phyloP scores from a whole-genome alignment of 345 rosid species.

The Eucalyptus erythrocorys region DNA sequence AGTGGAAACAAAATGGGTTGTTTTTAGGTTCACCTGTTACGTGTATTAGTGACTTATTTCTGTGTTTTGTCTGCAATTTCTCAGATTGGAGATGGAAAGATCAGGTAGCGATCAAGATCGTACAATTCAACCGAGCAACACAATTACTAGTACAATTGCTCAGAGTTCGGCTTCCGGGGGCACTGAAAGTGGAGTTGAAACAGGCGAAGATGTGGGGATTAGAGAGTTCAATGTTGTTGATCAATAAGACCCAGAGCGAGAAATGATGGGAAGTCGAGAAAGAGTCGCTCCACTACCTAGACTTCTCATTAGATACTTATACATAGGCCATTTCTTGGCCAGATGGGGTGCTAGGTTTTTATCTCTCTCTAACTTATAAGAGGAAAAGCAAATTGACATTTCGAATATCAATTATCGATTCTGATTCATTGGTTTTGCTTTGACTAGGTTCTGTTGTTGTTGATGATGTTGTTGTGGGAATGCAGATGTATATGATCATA shows the following conservation, averaged over 20 bases:
- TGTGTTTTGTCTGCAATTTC: too few species aligned
- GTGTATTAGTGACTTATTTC: too few species aligned
- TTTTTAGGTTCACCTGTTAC: too few species aligned
- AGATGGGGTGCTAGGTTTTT: constrained; percentile 84
- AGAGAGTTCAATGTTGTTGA: too few species aligned
- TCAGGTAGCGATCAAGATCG: not conserved
- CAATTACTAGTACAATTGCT: not conserved
- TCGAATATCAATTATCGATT: not conserved
- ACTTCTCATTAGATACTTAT: constrained; percentile 27
- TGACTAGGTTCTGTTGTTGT: too few species aligned
- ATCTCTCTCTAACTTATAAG: not conserved
- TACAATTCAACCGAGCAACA: not conserved
- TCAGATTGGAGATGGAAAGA: not conserved
- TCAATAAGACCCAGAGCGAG: too few species aligned
- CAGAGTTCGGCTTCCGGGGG: not conserved
- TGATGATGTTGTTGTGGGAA: not conserved
- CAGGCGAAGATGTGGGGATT: not conserved
- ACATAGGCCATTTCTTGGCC: constrained; percentile 61
- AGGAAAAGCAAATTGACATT: too few species aligned
- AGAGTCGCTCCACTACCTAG: not conserved
- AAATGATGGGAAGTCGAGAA: not conserved
- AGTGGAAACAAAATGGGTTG: too few species aligned
- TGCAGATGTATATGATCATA: too few species aligned
- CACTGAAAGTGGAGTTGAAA: not conserved
- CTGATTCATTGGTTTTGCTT: too few species aligned